phyloP scores from a whole-genome alignment of 2,329 filamentous ascomycete species.

The Achaetomium macrosporum region DNA sequence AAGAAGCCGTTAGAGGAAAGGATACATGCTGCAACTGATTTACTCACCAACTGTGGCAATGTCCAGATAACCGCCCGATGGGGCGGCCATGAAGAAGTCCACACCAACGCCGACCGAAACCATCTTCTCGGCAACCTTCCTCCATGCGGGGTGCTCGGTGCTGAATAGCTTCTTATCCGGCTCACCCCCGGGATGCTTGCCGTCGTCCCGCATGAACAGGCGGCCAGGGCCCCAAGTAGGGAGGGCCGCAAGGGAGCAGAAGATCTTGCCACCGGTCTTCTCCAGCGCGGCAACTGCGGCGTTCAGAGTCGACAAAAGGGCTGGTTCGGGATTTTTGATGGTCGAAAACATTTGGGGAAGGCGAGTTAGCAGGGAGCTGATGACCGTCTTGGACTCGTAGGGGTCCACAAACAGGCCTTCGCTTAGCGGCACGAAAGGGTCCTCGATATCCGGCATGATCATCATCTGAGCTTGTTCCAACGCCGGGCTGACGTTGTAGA shows the following conservation, averaged over 20 bases:
- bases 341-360: slow-evolving; percentile 82
- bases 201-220: slow-evolving; percentile 80
- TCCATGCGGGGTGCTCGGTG: slow-evolving; percentile 84
- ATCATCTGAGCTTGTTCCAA: slow-evolving; percentile 93
- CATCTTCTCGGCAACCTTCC: slow-evolving; percentile 81
- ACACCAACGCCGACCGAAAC: slow-evolving; percentile 78
- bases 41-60: slow-evolving; percentile 78
- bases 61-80: slow-evolving; percentile 85
- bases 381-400: slow-evolving; percentile 79
- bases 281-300: slow-evolving; percentile 79
- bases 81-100: slow-evolving; percentile 91
- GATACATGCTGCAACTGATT: neutral
- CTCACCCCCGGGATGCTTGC: slow-evolving; percentile 79
- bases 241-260: slow-evolving; percentile 80
- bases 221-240: slow-evolving; percentile 88
- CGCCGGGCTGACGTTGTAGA: slow-evolving; percentile 82
- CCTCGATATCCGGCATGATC: slow-evolving; percentile 95
- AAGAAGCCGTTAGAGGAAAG: slow-evolving; percentile 10
- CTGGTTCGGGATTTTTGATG: slow-evolving; percentile 86
- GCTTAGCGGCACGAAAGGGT: slow-evolving; percentile 88
- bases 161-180: slow-evolving; percentile 86
- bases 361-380: slow-evolving; percentile 76
- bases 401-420: slow-evolving; percentile 94
- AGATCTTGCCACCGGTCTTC: slow-evolving; percentile 83
- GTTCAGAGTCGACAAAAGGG: slow-evolving; percentile 76